Evolutionary conservation across 352 stramenopile species (phyloP), one percentile per base, ranked within the genome.

Genomic region (Globisporangium spiculum): DNA sequence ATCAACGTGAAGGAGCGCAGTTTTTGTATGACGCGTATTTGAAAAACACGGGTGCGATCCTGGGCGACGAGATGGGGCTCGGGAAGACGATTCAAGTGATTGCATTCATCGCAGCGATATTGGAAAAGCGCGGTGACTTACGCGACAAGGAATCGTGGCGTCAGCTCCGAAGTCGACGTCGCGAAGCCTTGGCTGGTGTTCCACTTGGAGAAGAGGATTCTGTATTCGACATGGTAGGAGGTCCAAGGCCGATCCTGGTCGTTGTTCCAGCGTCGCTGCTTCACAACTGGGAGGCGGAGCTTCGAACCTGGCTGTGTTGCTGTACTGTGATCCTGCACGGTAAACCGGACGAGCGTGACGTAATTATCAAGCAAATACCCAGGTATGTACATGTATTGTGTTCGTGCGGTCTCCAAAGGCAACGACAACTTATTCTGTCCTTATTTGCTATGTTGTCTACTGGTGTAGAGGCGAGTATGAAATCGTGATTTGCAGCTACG

Each of bases 1-100:
- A 94, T 56, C 87, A 94, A 53, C 80, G 87, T 26, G 82, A 83
- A 62, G 87, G 87, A 4, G 83, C 78, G 16, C 67, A 84, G 22
- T 94, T 91, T 68, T 58, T 94, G n/a, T 88, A 81, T 24, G 65
- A 79, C 10, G 83, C 83, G 6, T 91, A 91, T 50, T 41, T 64
- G 12, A 70, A 70, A 18, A 71, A 77, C 68, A 83, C 79, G 41
- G 82, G 85, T 4, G 80, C 91, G 59, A 99, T 99, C 71, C 79
- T 99, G 12, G 98, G 97, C 20, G 98, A 99, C 72, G 98, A 99
- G 71, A 99, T 99, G 97, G 97, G 91, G 4, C 80, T 98, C 0
- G 92, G 92, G 7, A 98, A 98, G 72, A 98, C 95, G 8, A 90
- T 97, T 60, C 98, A 99, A 72, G 89, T 95, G 20, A 93, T 98